These are phyloP conservation scores for Mrakia hoshinonis DNA, from an alignment of 768 basidiomycete species.

Conservation along the genomic window DNA sequence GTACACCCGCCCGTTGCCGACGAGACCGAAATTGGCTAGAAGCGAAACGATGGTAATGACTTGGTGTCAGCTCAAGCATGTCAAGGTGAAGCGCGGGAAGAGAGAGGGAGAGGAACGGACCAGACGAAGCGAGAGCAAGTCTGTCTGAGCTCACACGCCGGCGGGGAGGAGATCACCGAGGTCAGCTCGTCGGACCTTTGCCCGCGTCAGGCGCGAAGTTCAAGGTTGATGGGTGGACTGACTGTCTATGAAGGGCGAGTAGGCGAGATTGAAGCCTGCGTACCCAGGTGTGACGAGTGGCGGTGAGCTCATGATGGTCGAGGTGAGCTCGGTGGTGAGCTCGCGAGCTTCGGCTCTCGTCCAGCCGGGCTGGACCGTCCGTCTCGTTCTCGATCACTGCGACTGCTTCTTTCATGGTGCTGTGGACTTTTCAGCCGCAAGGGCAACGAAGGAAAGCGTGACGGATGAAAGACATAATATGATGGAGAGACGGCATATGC, in stretches of 20 bases:
- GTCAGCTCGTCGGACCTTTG: neutral
- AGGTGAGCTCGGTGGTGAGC: neutral
- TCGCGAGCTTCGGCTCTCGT: too few relatives aligned
- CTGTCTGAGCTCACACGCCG: constrained; percentile 30
- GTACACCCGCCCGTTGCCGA: constrained; percentile 84
- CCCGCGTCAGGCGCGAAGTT: neutral
- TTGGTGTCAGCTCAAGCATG: neutral
- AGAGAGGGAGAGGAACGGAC: constrained; percentile 2
- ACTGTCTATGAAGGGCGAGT: constrained; percentile 73
- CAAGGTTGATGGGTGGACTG: neutral
- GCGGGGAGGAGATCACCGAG: constrained; percentile 37
- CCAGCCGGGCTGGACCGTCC: too few relatives aligned
- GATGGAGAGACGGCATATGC: too few relatives aligned
- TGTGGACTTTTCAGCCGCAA: too few relatives aligned
- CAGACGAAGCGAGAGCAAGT: constrained; percentile 40
- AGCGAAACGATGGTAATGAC: constrained; percentile 36
- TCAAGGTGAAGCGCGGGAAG: neutral
- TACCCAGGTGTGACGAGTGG: constrained; percentile 65
- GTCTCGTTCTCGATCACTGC: too few relatives aligned
- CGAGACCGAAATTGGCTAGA: constrained; percentile 85
- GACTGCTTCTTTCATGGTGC: too few relatives aligned
- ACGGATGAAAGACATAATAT: too few relatives aligned
- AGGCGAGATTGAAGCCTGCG: constrained; percentile 69
- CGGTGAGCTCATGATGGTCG: neutral
- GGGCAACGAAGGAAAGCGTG: too few relatives aligned